Conservation (phyloP, 805 yeast species). For the Saccharomycopsis selenospora region DNA sequence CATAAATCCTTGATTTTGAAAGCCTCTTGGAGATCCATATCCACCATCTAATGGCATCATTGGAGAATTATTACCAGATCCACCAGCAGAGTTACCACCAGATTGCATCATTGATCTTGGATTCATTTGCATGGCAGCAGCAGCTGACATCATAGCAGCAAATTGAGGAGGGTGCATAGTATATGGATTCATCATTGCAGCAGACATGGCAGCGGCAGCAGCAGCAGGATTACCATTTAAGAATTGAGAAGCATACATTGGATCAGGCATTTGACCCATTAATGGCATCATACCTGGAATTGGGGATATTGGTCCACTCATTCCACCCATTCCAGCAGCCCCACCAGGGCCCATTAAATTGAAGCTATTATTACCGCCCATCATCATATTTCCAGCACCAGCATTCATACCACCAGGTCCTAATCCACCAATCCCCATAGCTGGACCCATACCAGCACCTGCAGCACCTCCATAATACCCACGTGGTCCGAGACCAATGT, state of each 20-base stretch:
- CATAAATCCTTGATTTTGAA: conserved; percentile 2
- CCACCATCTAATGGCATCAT: conserved; percentile 1
- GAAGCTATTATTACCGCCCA: neutral
- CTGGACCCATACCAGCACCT: no score
- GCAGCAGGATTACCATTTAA: conserved; percentile 1
- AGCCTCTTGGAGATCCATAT: neutral
- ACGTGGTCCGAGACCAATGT: conserved; percentile 3
- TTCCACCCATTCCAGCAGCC: neutral
- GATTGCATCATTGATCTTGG: conserved; percentile 7
- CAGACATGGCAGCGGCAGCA: conserved; percentile 12
- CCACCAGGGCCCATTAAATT: neutral
- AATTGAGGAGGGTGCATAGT: conserved; percentile 1
- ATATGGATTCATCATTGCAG: conserved; percentile 13
- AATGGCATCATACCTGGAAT: neutral
- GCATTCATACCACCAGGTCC: neutral
- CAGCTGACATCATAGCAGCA: conserved; percentile 2
- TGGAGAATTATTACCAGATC: conserved; percentile 1
- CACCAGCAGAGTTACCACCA: conserved; percentile 1
- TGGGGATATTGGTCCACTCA: neutral
- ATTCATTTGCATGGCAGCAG: conserved; percentile 7
- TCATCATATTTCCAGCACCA: conserved; percentile 4
- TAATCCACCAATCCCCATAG: neutral
- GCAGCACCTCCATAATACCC: conserved; percentile 2
- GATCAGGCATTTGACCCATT: conserved; percentile 1
- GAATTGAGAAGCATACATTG: neutral